phyloP scores from a whole-genome alignment of 768 basidiomycete species.

The Termitomyces heimii region DNA sequence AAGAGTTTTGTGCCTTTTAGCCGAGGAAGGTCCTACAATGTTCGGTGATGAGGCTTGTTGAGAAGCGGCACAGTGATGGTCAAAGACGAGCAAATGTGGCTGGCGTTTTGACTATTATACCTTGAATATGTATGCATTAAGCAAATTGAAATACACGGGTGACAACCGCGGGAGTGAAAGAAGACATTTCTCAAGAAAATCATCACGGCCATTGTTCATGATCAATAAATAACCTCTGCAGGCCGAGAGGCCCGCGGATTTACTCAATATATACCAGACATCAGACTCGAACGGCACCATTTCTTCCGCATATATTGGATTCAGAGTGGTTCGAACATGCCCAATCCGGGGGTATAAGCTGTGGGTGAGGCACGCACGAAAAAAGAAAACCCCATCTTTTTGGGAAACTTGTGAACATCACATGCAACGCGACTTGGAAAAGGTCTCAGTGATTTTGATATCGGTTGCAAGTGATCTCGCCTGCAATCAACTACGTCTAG shows the following conservation, averaged over 20 bases:
- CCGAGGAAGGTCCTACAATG: not conserved
- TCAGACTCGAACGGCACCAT: not conserved
- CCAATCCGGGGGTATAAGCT: not conserved
- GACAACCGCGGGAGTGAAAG: not conserved
- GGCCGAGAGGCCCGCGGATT: not conserved
- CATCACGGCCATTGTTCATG: not conserved
- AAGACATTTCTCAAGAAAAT: not conserved
- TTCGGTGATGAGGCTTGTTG: not conserved
- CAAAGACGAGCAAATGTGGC: not conserved
- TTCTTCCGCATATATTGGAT: not conserved
- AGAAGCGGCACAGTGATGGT: not conserved
- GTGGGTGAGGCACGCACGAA: not conserved
- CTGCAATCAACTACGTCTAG: not conserved
- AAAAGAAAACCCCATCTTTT: not conserved
- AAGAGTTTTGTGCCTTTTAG: not conserved
- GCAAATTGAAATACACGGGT: not conserved
- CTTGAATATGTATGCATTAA: not conserved
- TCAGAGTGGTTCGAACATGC: not conserved
- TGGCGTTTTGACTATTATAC: not conserved
- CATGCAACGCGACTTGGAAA: not conserved
- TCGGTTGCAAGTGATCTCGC: not conserved
- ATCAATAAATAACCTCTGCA: too few species aligned
- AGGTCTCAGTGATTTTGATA: not conserved
- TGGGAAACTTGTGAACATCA: not conserved
- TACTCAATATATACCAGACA: not conserved